Conservation (phyloP, 179 eudicot species). For the Patellifolia procumbens region DNA sequence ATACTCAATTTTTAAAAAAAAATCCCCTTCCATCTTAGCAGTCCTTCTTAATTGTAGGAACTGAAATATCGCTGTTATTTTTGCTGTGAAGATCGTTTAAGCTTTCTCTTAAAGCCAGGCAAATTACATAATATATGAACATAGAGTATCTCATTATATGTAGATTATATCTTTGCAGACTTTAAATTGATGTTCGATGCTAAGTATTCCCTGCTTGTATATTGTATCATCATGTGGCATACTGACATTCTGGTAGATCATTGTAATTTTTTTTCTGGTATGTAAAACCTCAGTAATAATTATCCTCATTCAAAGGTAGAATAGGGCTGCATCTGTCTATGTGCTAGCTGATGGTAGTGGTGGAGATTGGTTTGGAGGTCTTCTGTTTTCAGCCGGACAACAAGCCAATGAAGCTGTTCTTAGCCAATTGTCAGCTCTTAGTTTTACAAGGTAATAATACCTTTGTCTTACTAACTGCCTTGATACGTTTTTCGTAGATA, state of each 20-base stretch:
- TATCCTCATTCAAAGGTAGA: slow-evolving; percentile 52
- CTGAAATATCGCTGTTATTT: not conserved
- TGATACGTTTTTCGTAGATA: not conserved
- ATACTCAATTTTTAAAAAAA: not conserved
- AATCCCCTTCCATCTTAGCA: not conserved
- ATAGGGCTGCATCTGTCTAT: slow-evolving; percentile 54
- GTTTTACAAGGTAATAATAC: slow-evolving; percentile 84
- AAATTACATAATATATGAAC: not conserved
- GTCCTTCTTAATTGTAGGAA: not conserved
- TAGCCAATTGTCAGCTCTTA: slow-evolving; percentile 77
- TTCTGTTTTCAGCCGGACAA: slow-evolving; percentile 79
- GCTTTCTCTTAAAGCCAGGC: not conserved
- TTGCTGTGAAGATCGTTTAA: not conserved
- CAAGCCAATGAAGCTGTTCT: slow-evolving; percentile 95
- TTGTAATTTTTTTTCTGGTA: slow-evolving; percentile 11
- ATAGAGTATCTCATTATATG: not conserved
- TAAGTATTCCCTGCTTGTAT: not conserved
- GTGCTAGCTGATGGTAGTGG: slow-evolving; percentile 63
- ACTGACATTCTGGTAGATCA: not conserved
- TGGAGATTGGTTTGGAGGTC: slow-evolving; percentile 85
- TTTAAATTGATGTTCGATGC: not conserved
- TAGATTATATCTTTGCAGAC: not conserved
- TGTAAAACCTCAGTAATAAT: slow-evolving; percentile 14
- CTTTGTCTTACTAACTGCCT: not conserved
- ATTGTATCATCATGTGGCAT: no score